A percentile compares a stretch with the other conserved stretches of the same genome.
Evolutionary conservation across 768 basidiomycete species (phyloP).

Genomic region (Panaeolus papilionaceus): DNA sequence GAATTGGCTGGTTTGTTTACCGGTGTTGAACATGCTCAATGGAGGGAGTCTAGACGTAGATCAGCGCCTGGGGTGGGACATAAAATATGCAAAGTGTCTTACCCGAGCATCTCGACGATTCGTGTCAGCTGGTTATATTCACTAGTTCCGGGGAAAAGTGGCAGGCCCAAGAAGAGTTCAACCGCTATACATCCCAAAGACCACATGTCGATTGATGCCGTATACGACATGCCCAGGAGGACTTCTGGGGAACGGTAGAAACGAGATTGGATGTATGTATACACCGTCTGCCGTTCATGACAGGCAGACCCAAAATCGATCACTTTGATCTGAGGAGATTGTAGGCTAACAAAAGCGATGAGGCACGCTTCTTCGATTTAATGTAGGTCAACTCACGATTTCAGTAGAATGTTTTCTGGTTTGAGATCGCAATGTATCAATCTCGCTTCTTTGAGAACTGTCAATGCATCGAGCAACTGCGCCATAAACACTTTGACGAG

Average conservation of each 20-base stretch:
- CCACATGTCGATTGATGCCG: conserved; percentile 99
- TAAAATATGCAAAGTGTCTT: conserved; percentile 37
- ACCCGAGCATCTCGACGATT: conserved; percentile 99
- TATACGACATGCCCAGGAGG: conserved; percentile 92
- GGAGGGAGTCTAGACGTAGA: conserved; percentile 76
- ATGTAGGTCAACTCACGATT: conserved; percentile 65
- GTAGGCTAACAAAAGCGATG: conserved; percentile 60
- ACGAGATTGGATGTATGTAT: conserved; percentile 98
- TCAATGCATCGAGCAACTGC: conserved; percentile 91
- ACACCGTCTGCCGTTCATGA: conserved; percentile 99
- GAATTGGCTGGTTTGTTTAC: conserved; percentile 94
- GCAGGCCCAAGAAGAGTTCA: conserved; percentile 95
- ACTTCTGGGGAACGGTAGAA: conserved; percentile 99
- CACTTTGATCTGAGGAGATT: conserved; percentile 98
- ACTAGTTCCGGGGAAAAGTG: conserved; percentile 97
- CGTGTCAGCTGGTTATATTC: conserved; percentile 98
- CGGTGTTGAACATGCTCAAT: conserved; percentile 90
- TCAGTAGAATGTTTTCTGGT: conserved; percentile 97
- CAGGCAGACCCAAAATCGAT: conserved; percentile 99
- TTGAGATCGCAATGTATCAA: conserved; percentile 99
- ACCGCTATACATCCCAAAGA: conserved; percentile 98
- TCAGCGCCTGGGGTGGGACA: conserved; percentile 14
- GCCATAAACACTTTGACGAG: conserved; percentile 99
- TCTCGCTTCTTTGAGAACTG: conserved; percentile 92
- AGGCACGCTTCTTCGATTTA: conserved; percentile 2